Percentiles rank a stretch among this genome's conserved stretches.
Evolutionary conservation across 441 rosid genomes (phyloP).

Genomic region (Euphorbia celastroides): DNA sequence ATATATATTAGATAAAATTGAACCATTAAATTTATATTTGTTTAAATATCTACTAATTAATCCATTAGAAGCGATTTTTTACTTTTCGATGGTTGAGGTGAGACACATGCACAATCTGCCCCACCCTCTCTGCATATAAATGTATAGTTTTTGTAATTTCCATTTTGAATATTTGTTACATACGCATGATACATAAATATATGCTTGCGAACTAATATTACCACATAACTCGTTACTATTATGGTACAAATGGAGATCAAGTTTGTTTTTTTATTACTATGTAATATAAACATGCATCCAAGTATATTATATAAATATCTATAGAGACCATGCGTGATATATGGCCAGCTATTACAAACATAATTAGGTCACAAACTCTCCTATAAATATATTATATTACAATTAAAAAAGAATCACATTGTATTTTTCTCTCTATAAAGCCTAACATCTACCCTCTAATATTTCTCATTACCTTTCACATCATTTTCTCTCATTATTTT

Average conservation of each 20-base stretch:
- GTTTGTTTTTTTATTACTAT: background rate
- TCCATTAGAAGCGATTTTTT: too few species aligned
- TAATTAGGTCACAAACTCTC: constrained; percentile 28
- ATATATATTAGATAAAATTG: too few species aligned
- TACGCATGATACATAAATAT: background rate
- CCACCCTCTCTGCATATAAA: too few species aligned
- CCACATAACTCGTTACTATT: background rate
- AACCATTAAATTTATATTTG: too few species aligned
- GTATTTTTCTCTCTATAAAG: constrained; percentile 40
- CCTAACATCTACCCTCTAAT: constrained; percentile 27
- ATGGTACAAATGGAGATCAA: background rate
- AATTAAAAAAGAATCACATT: background rate
- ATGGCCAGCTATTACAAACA: constrained; percentile 18
- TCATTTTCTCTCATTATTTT: constrained; percentile 6
- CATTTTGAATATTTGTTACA: background rate
- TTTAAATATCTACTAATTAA: too few species aligned
- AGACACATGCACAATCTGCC: too few species aligned
- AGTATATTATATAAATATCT: background rate
- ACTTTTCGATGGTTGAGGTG: too few species aligned
- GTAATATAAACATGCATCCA: background rate
- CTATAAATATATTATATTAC: background rate
- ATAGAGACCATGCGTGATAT: constrained; percentile 5
- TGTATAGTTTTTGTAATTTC: background rate
- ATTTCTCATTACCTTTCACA: constrained; percentile 29
- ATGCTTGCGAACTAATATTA: background rate